These are phyloP conservation scores for Lactarius trivialis DNA, from an alignment of 768 basidiomycete genomes.

Conservation along the genomic window DNA sequence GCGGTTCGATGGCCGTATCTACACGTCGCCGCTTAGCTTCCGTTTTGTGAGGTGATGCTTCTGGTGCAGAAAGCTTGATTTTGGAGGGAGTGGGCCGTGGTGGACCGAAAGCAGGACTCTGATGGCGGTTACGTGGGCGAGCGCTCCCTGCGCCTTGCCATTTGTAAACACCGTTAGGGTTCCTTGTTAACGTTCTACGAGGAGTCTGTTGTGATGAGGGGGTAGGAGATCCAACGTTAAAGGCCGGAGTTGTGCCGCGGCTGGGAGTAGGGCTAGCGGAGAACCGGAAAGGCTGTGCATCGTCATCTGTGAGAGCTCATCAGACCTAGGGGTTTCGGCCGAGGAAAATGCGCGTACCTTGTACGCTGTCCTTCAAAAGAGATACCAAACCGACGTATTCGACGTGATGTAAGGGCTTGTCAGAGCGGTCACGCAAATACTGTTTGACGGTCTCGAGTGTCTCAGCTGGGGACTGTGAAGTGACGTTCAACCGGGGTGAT, in stretches of 20 bases:
- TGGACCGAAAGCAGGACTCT: conserved; percentile 62
- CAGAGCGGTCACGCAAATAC: conserved; percentile 40
- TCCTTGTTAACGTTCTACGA: conserved; percentile 51
- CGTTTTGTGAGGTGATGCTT: conserved; percentile 31
- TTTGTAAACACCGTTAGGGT: conserved; percentile 68
- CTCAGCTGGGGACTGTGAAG: conserved; percentile 32
- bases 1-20: conserved; percentile 38
- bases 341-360: conserved; percentile 32
- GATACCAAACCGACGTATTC: conserved; percentile 52
- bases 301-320: conserved; percentile 23
- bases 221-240: conserved; percentile 23
- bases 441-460: conserved; percentile 44
- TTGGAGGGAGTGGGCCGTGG: conserved; percentile 42
- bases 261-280: conserved; percentile 41
- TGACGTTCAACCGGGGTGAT: conserved; percentile 9
- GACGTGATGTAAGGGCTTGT: conserved; percentile 42
- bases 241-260: conserved; percentile 34
- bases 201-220: conserved; percentile 33
- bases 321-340: conserved; percentile 5
- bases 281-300: conserved; percentile 55
- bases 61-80: conserved; percentile 38
- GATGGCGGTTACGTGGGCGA: conserved; percentile 59
- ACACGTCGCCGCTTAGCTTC: conserved; percentile 61
- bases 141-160: conserved; percentile 78
- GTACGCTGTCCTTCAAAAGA: conserved; percentile 46